Base-by-base conservation (phyloP, 2,329 filamentous ascomycete species). In the Stachybotrys chartarum region DNA sequence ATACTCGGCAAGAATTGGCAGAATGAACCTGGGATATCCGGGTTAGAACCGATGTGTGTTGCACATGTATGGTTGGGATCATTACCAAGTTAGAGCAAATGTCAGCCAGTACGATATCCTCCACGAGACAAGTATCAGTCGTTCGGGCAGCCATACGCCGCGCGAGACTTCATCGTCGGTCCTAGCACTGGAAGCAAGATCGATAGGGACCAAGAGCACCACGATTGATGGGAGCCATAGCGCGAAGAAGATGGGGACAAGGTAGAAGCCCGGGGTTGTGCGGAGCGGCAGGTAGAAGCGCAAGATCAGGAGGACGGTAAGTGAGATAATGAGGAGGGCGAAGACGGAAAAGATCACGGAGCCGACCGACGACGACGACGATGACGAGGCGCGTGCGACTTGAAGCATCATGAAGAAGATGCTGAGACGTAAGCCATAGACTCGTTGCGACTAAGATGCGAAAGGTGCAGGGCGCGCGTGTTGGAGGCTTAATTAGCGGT, bases 41-140 rank as follows among this genome's bases (percentile, higher is more conserved):
- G 24, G 48, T 18, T 49, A 24, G 42, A 12, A 24, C 4, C 24
- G 2, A 24, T 24, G 24, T 4, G 24, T 24, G 2, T 24, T 4
- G 24, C 24, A 24, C 24, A 24, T 24, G 24, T 24, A 4, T 24
- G 24, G 24, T 24, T 24, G 24, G 24, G 24, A 4, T 46, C 63
- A 79, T 52, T 76, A 93, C 94, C 94, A 99, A 55, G 93, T 97
- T 66, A 99, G 75, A 52, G 86, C 85, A 73, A 99, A 99, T 0
- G 93, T 97, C 55, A 99, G 78, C 94, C 94, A 99, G 74, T 99
- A 99, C 18, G 88, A 87, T 60, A 99, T 93, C 67, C 93, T 84
- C 94, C 94, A 99, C 56, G 88, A 87, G 30, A 97, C 90, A 65
- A 95, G 78, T 51, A 97, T 78, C 31, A 92, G 81, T 52, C 85